A percentile compares a stretch with the other conserved stretches of the same genome.
These are phyloP conservation scores for Umbelopsis sp. DNA, from an alignment of 371 early-diverging fungal species.

Conservation along the genomic window DNA sequence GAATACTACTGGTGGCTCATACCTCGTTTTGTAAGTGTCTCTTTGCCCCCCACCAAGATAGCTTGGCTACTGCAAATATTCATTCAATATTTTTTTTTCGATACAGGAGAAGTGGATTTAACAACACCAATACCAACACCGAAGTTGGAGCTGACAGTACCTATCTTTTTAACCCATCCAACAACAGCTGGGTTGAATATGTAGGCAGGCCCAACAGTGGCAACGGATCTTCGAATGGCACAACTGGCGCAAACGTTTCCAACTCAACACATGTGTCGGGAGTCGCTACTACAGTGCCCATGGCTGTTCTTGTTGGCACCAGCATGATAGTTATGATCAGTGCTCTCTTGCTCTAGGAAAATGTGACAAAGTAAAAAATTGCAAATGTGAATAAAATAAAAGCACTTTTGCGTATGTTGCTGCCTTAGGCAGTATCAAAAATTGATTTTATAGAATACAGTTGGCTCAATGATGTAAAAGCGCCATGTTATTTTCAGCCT, in stretches of 20 bases:
- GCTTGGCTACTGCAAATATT: too few species aligned
- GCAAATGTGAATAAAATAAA: too few species aligned
- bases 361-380: too few species aligned
- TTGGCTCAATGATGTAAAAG: neutral
- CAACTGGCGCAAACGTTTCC: neutral
- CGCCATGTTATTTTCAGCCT: neutral
- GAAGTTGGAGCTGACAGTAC: neutral
- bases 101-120: neutral
- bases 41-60: neutral
- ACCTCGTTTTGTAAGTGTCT: slow-evolving; percentile 6
- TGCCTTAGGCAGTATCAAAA: neutral
- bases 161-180: slow-evolving; percentile 4
- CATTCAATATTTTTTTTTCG: neutral
- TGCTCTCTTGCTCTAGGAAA: neutral
- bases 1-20: neutral
- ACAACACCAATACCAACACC: neutral
- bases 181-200: neutral
- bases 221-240: neutral
- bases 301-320: neutral
- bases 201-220: neutral
- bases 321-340: neutral
- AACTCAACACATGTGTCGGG: neutral
- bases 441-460: neutral
- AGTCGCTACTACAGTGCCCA: neutral
- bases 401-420: too few species aligned